Evolutionary conservation across 345 rosid species (phyloP).

Genomic region (Diplotaxis tenuifolia): DNA sequence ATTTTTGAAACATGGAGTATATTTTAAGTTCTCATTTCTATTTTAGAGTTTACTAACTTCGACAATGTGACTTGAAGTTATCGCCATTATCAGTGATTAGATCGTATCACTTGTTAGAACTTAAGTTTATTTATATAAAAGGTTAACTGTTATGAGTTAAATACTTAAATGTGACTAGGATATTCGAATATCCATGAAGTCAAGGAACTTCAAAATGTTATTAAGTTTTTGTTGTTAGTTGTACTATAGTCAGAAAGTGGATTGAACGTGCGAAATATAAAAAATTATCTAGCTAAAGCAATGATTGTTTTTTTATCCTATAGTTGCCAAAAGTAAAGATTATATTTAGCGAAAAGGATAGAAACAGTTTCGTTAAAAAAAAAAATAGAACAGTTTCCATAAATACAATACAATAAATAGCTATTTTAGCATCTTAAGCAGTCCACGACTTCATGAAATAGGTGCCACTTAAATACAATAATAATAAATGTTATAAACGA

Average conservation of each 20-base stretch:
- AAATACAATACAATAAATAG: too few relatives aligned
- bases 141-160: background rate
- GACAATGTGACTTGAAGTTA: background rate
- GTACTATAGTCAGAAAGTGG: background rate
- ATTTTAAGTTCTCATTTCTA: slow-evolving; percentile 1
- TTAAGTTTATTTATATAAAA: too few relatives aligned
- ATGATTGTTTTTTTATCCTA: background rate
- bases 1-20: too few relatives aligned
- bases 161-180: background rate
- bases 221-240: too few relatives aligned
- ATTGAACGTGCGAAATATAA: slow-evolving; percentile 11
- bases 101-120: background rate
- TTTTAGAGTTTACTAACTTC: background rate
- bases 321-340: background rate
- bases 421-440: background rate
- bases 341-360: background rate
- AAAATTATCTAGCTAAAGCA: slow-evolving; percentile 9
- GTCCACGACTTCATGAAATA: background rate
- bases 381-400: too few relatives aligned
- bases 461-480: slow-evolving; percentile 6
- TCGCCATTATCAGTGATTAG: background rate
- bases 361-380: background rate
- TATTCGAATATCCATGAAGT: slow-evolving; percentile 8
- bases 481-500: background rate
- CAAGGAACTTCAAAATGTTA: background rate